Conservation (phyloP, 352 stramenopile genomes). For the Albugo candida region DNA sequence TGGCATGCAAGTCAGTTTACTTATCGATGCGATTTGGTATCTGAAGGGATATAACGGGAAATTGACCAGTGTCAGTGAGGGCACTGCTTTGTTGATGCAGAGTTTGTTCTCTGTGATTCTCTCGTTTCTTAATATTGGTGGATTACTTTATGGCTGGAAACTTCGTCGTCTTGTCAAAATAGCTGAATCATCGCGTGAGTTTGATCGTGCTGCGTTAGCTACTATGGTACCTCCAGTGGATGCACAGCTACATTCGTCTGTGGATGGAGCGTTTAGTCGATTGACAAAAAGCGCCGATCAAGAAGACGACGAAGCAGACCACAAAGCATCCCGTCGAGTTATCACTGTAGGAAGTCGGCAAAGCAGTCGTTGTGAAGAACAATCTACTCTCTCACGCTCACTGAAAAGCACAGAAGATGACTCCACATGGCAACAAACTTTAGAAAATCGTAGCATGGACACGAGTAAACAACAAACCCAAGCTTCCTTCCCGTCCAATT, state of each 20-base stretch:
- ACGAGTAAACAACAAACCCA: constrained; percentile 9
- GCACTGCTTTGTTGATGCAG: constrained; percentile 70
- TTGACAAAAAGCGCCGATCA: background rate
- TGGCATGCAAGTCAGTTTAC: constrained; percentile 69
- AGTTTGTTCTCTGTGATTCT: constrained; percentile 70
- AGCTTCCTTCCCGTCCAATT: constrained; percentile 42
- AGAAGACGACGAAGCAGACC: background rate
- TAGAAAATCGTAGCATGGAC: constrained; percentile 5
- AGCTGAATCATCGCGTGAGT: constrained; percentile 63
- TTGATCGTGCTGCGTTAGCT: constrained; percentile 48
- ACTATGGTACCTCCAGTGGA: constrained; percentile 36
- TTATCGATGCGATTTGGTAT: constrained; percentile 78
- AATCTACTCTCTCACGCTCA: background rate
- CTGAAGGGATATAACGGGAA: constrained; percentile 74
- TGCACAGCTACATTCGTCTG: constrained; percentile 1
- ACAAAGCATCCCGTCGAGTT: background rate
- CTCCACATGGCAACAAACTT: background rate
- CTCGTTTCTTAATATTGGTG: constrained; percentile 53
- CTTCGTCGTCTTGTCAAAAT: constrained; percentile 71
- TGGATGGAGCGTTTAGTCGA: background rate
- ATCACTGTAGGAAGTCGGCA: background rate
- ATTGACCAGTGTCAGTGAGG: constrained; percentile 48
- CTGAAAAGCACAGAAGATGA: background rate
- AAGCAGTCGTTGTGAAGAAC: background rate
- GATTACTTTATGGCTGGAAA: constrained; percentile 76